Evolutionary conservation across 75 land plant genomes (phyloP), one percentile per base, ranked within the genome.

Genomic region (Cryptomeria japonica): DNA sequence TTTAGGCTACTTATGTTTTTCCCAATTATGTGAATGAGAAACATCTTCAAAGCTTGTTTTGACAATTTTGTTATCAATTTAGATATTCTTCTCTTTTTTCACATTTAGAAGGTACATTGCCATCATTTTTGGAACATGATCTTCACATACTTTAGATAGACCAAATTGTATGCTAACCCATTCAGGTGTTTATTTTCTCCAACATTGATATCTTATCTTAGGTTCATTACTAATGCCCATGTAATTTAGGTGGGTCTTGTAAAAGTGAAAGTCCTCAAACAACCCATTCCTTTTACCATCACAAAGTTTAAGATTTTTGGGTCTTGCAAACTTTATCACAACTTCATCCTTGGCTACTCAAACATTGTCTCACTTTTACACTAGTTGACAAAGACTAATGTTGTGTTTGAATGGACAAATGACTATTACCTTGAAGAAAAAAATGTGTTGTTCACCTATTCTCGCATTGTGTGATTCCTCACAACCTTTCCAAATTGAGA

Each of bases 51-150:
- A 44, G 3, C 3, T 44, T 58, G 22, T 58, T 4, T 58, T 58
- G 64, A 58, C 22, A 15, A 58, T 2, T 79, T 46, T 34, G 39
- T 47, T 85, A 82, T 82, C 88, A 87, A 53, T 31, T 42, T 42
- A 44, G 80, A 73, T 73, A 32, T 3, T 31, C 37, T 73, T 31
- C 4, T 73, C 31, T 73, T 73, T 31, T 73, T 38, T 58, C 15
- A 19, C 64, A 58, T 19, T 58, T 58, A 19, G 64, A 19, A 5
- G 1, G 19, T 1, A 58, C 36, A 73, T n/a, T 5, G 28, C 5
- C 34, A 73, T 44, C 77, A 73, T 32, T 73, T 73, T 73, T 73
- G 36, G 11, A 73, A 32, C 1, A 73, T 9, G 5, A 34, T 73
- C 36, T n/a, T n/a, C 11, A 5, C 77, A n/a, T 32, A 7, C 37